Conservation (phyloP, 1,139 yeast genomes). For the Taphrina deformans region DNA sequence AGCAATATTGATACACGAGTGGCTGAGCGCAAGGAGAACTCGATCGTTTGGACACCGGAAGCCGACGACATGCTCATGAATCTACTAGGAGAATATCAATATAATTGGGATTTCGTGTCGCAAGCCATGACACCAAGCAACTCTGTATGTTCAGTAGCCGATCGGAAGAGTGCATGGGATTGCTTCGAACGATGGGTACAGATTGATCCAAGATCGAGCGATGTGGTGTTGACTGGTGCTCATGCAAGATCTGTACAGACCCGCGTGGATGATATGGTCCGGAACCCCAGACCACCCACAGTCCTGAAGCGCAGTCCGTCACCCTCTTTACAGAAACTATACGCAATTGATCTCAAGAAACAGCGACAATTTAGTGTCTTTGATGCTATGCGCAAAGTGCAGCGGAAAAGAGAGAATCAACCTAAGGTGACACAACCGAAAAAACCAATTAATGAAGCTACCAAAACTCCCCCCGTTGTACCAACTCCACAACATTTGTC, state of each 20-base stretch:
- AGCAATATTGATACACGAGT: background rate
- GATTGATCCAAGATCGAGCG: slow-evolving; percentile 60
- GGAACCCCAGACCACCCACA: slow-evolving; percentile 49
- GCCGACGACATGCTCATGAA: slow-evolving; percentile 81
- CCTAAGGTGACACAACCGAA: slow-evolving; percentile 32
- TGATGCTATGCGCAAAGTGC: slow-evolving; percentile 88
- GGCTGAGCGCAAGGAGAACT: slow-evolving; percentile 70
- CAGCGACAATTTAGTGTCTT: slow-evolving; percentile 95
- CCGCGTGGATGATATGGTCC: slow-evolving; percentile 70
- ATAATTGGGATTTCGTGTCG: slow-evolving; percentile 90
- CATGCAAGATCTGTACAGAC: slow-evolving; percentile 81
- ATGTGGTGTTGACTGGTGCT: slow-evolving; percentile 65
- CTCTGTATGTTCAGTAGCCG: slow-evolving; percentile 79
- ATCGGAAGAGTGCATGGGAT: slow-evolving; percentile 97
- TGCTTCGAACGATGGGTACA: slow-evolving; percentile 96
- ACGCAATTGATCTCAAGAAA: slow-evolving; percentile 48
- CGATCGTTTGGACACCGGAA: slow-evolving; percentile 79
- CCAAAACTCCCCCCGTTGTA: slow-evolving; percentile 37
- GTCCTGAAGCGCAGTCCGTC: slow-evolving; percentile 55
- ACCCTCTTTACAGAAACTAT: background rate
- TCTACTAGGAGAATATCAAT: slow-evolving; percentile 80
- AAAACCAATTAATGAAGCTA: slow-evolving; percentile 13
- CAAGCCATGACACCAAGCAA: slow-evolving; percentile 67
- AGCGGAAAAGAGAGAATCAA: slow-evolving; percentile 65
- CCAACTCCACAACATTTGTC: slow-evolving; percentile 87